These are phyloP conservation scores for Eucalyptus cloeziana DNA, from an alignment of 345 rosid genomes.

Conservation along the genomic window DNA sequence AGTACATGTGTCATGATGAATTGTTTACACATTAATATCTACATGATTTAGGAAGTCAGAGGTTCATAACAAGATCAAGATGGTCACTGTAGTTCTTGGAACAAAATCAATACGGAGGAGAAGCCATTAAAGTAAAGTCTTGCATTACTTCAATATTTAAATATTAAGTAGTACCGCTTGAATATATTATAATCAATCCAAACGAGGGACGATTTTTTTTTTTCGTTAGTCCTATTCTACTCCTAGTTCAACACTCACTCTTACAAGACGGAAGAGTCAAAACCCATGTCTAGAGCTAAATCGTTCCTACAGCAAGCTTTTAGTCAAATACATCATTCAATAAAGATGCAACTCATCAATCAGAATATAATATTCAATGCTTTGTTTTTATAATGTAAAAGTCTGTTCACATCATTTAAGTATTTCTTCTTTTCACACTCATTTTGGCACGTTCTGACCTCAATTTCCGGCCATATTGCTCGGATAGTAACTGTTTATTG, in stretches of 20 bases:
- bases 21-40: background rate
- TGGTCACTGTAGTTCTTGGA: background rate
- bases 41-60: background rate
- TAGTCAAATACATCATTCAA: background rate
- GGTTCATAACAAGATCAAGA: background rate
- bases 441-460: background rate
- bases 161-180: background rate
- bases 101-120: background rate
- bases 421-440: background rate
- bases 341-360: background rate
- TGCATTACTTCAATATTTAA: background rate
- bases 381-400: background rate
- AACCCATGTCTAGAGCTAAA: no score
- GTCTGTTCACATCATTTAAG: background rate
- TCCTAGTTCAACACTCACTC: fast-evolving
- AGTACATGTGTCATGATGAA: background rate
- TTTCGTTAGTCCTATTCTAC: fast-evolving
- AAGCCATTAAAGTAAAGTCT: background rate
- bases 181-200: background rate
- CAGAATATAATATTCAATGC: background rate
- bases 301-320: no score
- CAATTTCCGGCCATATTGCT: background rate
- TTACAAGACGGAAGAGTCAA: fast-evolving
- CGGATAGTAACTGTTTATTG: background rate
- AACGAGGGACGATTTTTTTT: background rate